Evolutionary conservation across 495 filamentous ascomycete genomes (phyloP).

Genomic region (Tricharina praecox): DNA sequence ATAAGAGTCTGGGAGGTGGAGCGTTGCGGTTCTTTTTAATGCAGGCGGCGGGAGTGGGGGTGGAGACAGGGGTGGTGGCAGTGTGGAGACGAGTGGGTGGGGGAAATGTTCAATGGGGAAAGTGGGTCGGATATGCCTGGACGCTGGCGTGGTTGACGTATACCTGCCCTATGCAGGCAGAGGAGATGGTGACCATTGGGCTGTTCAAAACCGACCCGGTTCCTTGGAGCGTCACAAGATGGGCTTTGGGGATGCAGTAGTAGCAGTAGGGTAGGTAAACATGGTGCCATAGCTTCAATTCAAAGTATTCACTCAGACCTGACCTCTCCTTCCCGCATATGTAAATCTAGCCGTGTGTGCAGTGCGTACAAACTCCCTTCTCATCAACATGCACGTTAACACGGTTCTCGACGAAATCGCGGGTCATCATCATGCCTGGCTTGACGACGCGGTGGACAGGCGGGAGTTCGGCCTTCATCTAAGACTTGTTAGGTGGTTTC

Average conservation of each 20-base stretch:
- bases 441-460: constrained; percentile 14
- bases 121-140: neutral
- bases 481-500: neutral
- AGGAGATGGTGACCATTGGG: constrained; percentile 1
- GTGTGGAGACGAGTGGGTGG: neutral
- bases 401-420: constrained; percentile 15
- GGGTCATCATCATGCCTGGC: constrained; percentile 11
- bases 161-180: neutral
- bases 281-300: too few relatives aligned
- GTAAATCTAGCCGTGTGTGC: constrained; percentile 10
- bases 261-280: neutral
- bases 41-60: constrained; percentile 3
- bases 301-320: too few relatives aligned
- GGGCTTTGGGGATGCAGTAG: neutral
- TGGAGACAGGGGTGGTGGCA: neutral
- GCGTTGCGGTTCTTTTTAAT: neutral
- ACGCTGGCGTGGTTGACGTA: neutral
- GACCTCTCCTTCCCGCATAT: neutral
- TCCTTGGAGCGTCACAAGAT: neutral
- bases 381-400: constrained; percentile 20
- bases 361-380: constrained; percentile 15
- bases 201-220: neutral
- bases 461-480: constrained; percentile 15
- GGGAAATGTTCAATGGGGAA: neutral
- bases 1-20: neutral